Base-by-base conservation (phyloP, 2,329 filamentous ascomycete genomes). In the Talaromyces sp. region DNA sequence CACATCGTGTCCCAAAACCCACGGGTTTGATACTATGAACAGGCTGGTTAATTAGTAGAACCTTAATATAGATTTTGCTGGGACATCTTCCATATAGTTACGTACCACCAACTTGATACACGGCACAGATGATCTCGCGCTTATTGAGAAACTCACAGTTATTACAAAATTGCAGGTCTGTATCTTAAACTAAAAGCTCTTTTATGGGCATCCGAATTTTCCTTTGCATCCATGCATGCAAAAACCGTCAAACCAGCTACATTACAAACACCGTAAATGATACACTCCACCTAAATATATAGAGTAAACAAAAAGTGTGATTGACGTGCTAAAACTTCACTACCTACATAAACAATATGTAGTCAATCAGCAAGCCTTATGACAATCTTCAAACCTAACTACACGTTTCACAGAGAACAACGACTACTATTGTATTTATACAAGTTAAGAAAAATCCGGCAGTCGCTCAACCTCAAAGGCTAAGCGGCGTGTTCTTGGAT, bases 391-490 rank as follows among this genome's bases (percentile, higher is more conserved):
- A 49, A 22, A 49, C 22, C 25, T 13, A 15, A 2, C 11, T 22
- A 49, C 22, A 5, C 45, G 15, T 49, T 13, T 8, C 19, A 49
- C 11, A 10, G 25, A 27, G 11, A 49, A 19, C 22, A n/a, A 27
- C 27, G 27, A 27, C 27, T 6, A 27, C 27, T 6, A 27, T 49
- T 11, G 11, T 49, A 7, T 22, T 49, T 25, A 27, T 15, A 25
- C n/a, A 54, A n/a, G 50, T 56, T 17, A 56, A 2, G 50, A 57
- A 57, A 31, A 35, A 39, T 39, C 19, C n/a, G 52, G 52, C 31
- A 57, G 52, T n/a, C 52, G 31, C 31, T 57, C 52, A 57, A 57
- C n/a, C 33, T 57, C 52, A 57, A 57, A 57, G 33, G 25, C 31
- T 39, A 57, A 22, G 17, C 52, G 52, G 19, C 33, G 52, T 3